Evolutionary conservation across 2,329 filamentous ascomycete genomes (phyloP).

Genomic region (Exophiala spinifera): DNA sequence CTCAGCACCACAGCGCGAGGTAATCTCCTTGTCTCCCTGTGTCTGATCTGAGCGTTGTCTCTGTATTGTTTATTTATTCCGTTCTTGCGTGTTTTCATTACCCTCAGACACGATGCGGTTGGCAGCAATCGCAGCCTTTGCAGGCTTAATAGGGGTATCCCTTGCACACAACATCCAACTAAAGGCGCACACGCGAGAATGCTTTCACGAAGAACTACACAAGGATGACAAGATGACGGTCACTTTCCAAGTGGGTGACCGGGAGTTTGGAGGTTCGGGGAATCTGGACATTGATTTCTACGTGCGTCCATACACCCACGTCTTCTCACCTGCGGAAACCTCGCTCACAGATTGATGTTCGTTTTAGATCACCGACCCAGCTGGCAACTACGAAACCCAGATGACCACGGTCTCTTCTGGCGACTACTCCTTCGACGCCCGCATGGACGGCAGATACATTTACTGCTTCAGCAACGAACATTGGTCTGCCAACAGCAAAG

Average conservation of each 20-base stretch:
- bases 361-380: constrained; percentile 71
- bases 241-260: constrained; percentile 94
- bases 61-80: background rate
- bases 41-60: background rate
- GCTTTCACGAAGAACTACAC: constrained; percentile 93
- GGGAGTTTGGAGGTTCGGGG: constrained; percentile 90
- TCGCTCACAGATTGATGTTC: constrained; percentile 4
- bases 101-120: constrained; percentile 38
- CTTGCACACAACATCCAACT: constrained; percentile 94
- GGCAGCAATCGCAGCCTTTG: constrained; percentile 48
- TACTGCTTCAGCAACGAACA: constrained; percentile 99
- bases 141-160: constrained; percentile 59
- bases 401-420: constrained; percentile 81
- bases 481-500: constrained; percentile 93
- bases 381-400: constrained; percentile 71
- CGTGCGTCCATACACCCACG: constrained; percentile 60
- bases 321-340: background rate
- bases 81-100: background rate
- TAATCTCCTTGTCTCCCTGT: background rate
- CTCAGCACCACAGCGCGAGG: background rate
- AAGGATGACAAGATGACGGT: constrained; percentile 97
- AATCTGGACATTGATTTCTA: constrained; percentile 98
- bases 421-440: constrained; percentile 87
- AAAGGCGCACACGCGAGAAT: constrained; percentile 88
- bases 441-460: constrained; percentile 78